phyloP scores from a whole-genome alignment of 441 rosid species.

The Gossypium gossypioides region DNA sequence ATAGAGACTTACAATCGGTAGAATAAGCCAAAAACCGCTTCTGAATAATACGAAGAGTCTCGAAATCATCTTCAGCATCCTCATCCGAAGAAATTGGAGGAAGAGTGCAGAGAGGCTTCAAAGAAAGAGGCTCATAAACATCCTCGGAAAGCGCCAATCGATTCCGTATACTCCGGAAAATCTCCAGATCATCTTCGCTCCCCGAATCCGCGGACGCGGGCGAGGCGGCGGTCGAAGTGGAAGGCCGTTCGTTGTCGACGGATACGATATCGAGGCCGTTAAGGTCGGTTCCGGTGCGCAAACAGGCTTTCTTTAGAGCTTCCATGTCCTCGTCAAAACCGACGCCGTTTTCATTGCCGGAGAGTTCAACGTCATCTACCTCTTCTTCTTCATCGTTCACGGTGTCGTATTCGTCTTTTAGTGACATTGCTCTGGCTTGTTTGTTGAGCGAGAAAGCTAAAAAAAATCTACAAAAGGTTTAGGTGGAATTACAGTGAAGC shows the following conservation, averaged over 20 bases:
- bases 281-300: slow-evolving; percentile 21
- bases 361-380: slow-evolving; percentile 16
- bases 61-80: slow-evolving; percentile 56
- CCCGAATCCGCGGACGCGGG: slow-evolving; percentile 28
- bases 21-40: slow-evolving; percentile 51
- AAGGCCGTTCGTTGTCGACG: background rate
- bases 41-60: slow-evolving; percentile 61
- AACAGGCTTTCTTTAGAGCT: slow-evolving; percentile 62
- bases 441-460: background rate
- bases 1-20: slow-evolving; percentile 22
- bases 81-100: slow-evolving; percentile 25
- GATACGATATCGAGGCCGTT: slow-evolving; percentile 10
- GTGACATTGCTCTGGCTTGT: slow-evolving; percentile 18
- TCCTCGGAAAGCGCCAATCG: slow-evolving; percentile 31
- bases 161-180: slow-evolving; percentile 39
- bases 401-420: background rate
- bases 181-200: slow-evolving; percentile 51
- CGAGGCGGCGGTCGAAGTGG: slow-evolving; percentile 4
- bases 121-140: slow-evolving; percentile 23
- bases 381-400: background rate
- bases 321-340: slow-evolving; percentile 60
- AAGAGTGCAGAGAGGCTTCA: slow-evolving; percentile 23
- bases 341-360: slow-evolving; percentile 30
- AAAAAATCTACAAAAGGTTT: background rate
- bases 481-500: background rate